Evolutionary conservation across 2,329 filamentous ascomycete species (phyloP).

Genomic region (Claviceps sp.): DNA sequence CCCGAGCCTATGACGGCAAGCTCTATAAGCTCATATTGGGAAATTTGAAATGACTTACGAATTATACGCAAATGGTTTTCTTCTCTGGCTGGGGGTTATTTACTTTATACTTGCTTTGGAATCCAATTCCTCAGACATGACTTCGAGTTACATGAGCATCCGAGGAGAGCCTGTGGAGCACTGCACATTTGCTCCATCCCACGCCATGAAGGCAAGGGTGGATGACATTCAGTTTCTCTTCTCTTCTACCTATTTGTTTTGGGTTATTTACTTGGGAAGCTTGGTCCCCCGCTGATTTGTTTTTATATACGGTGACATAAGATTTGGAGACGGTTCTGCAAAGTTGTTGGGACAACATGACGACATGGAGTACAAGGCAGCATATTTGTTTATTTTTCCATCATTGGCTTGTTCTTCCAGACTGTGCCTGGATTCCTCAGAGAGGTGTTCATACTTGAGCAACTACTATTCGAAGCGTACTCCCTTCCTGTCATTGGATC

Average conservation of each 20-base stretch:
- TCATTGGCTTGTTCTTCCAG: background rate
- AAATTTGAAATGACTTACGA: conserved; percentile 16
- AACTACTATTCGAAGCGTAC: background rate
- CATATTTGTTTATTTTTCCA: background rate
- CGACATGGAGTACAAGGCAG: background rate
- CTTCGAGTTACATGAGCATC: background rate
- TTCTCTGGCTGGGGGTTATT: background rate
- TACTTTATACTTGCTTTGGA: background rate
- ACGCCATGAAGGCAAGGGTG: background rate
- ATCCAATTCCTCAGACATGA: background rate
- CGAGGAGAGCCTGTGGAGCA: background rate
- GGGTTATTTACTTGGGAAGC: background rate
- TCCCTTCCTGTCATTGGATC: background rate
- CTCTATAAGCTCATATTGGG: conserved; percentile 22
- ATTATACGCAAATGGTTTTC: background rate
- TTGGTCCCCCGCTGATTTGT: background rate
- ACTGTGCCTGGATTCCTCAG: background rate
- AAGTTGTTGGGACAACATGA: background rate
- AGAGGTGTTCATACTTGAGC: background rate
- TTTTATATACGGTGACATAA: background rate
- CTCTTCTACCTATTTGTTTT: background rate
- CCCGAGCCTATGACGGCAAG: conserved; percentile 20
- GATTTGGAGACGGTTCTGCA: background rate
- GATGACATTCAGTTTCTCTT: background rate
- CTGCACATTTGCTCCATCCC: too few species aligned